These are phyloP conservation scores for Termitomyces sp. DNA, from an alignment of 1,284 basidiomycete species.

Conservation along the genomic window DNA sequence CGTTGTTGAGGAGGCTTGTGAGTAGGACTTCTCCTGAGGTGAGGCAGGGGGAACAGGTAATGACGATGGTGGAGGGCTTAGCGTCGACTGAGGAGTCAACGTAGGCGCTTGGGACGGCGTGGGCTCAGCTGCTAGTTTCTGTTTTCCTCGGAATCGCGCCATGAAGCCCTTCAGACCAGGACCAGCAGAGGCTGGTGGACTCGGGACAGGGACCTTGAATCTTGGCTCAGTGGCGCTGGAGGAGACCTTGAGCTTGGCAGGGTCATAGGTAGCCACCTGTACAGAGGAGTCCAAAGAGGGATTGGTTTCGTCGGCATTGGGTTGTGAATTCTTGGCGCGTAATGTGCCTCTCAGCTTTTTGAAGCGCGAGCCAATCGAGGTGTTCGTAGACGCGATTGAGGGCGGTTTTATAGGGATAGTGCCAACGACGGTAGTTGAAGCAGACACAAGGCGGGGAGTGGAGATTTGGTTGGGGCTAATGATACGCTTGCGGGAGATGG, in stretches of 20 bases:
- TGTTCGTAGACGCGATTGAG: conserved; percentile 31
- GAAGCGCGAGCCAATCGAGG: conserved; percentile 59
- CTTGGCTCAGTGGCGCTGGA: conserved; percentile 49
- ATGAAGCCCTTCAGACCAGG: conserved; percentile 76
- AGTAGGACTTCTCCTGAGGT: conserved; percentile 16
- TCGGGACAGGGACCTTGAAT: conserved; percentile 47
- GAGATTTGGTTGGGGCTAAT: conserved; percentile 71
- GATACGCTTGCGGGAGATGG: conserved; percentile 47
- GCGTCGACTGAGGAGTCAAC: conserved; percentile 17
- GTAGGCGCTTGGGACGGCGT: conserved; percentile 21
- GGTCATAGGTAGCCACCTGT: conserved; percentile 37
- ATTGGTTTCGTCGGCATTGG: conserved; percentile 49
- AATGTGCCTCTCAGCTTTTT: conserved; percentile 67
- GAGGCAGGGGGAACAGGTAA: conserved; percentile 16
- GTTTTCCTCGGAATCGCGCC: conserved; percentile 67
- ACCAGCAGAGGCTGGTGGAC: conserved; percentile 63
- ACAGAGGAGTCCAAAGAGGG: conserved; percentile 36
- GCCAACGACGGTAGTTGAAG: conserved; percentile 68
- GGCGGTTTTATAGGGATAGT: conserved; percentile 53
- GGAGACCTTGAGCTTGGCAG: conserved; percentile 33
- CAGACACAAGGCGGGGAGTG: conserved; percentile 64
- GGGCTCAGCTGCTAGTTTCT: conserved; percentile 36
- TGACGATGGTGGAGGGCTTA: conserved; percentile 2
- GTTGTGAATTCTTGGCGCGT: conserved; percentile 49
- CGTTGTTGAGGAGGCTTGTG: conserved; percentile 12